Conservation (phyloP, 108 stramenopile species). For the Cyclotella choctawhatcheeana region DNA sequence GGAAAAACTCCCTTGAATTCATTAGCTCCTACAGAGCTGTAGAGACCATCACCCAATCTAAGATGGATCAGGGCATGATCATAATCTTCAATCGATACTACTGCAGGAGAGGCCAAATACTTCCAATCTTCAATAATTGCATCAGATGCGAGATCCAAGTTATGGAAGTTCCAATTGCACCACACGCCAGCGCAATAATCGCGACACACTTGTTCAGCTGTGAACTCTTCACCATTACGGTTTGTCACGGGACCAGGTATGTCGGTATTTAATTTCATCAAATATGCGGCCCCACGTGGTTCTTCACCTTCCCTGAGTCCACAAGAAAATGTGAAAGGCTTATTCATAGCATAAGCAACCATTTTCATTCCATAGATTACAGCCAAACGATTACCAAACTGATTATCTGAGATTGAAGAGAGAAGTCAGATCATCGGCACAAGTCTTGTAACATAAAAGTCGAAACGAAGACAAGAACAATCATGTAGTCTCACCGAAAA, state of each 20-base stretch:
- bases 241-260: not conserved
- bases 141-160: not conserved
- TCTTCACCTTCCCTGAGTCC: not conserved
- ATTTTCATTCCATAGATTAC: conserved; percentile 2
- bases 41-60: conserved; percentile 5
- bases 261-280: conserved; percentile 3
- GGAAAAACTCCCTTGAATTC: conserved; percentile 7
- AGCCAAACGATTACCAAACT: conserved; percentile 2
- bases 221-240: not conserved
- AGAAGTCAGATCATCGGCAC: no score
- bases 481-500: no score
- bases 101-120: not conserved
- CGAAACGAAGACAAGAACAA: no score
- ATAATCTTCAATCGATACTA: not conserved
- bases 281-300: not conserved
- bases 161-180: not conserved
- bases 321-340: conserved; percentile 5
- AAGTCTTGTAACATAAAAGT: no score
- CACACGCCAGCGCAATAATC: not conserved
- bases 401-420: not conserved
- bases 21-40: not conserved
- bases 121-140: not conserved
- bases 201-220: not conserved
- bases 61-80: conserved; percentile 13
- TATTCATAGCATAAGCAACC: not conserved